Base-by-base conservation (phyloP, 345 rosid species). In the Aquilaria sinensis region DNA sequence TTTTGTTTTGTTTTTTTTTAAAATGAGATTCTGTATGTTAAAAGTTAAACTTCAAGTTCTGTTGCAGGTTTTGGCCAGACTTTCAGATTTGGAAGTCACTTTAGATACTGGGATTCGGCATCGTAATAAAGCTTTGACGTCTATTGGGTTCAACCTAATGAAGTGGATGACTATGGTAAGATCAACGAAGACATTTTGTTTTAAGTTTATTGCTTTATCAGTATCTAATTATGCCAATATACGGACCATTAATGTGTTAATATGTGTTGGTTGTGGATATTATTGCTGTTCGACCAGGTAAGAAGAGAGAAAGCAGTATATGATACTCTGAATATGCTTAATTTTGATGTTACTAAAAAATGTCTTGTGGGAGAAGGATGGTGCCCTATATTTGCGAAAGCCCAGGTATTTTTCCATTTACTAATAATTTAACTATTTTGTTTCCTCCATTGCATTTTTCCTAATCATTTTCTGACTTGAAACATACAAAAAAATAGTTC, bases 341-440 rank as follows among this genome's bases (percentile, higher is more conserved):
- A 93, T 75, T 93, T 90, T 67, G 99, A 93, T 80, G 97, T 93
- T 61, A 90, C 97, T 12, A 93, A 93, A 75, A 93, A 93, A 75
- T 93, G 96, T 75, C 97, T 93, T 62, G 95, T 93, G 63, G 97
- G 99, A 51, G 99, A 93, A 75, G 96, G 98, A 49, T 93, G 98
- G 96, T 93, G 99, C 68, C 99, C 97, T 41, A 67, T 83, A 66
- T 93, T 86, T 80, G 96, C 99, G 46, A 90, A 82, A 82, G 58
- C 84, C 58, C 82, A 90, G 92, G 97, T 90, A 80, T 65, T 53
- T 58, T 51, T 33, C 67, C 14, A 43, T 58, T 37, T 31, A 48
- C 62, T 15, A 10, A 70, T 52, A 64, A 69, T 12, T 16, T 3
- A 29, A 50, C 11, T 61, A 23, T 49, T 47, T 64, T 33, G 9